Evolutionary conservation across 2,329 filamentous ascomycete species (phyloP).

Genomic region (Basipetospora chlamydospora): DNA sequence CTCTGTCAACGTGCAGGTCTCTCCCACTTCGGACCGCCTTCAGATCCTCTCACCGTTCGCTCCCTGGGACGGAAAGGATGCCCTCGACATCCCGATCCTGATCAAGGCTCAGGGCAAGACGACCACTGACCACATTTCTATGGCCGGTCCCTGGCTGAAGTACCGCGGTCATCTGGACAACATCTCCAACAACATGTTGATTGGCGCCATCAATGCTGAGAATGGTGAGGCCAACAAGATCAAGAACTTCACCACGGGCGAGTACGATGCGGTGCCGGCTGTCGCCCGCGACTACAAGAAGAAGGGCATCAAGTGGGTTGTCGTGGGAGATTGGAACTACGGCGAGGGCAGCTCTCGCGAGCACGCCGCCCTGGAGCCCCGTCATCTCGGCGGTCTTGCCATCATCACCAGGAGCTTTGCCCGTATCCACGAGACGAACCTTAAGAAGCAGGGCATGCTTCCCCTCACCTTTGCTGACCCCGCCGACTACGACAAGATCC

Average conservation of each 20-base stretch:
- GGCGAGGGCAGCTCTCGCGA: constrained; percentile 95
- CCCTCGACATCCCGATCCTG: constrained; percentile 68
- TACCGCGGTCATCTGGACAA: constrained; percentile 98
- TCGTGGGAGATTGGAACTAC: constrained; percentile 99
- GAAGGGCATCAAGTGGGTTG: constrained; percentile 92
- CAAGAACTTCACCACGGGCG: constrained; percentile 73
- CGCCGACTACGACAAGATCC: constrained; percentile 95
- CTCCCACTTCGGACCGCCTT: constrained; percentile 82
- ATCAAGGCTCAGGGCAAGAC: constrained; percentile 97
- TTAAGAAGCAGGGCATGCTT: constrained; percentile 99
- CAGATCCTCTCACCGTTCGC: constrained; percentile 80
- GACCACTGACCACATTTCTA: constrained; percentile 93
- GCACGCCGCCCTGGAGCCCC: constrained; percentile 93
- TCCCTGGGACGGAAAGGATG: constrained; percentile 87
- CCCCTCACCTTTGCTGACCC: constrained; percentile 90
- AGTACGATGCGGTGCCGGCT: constrained; percentile 78
- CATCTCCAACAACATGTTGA: constrained; percentile 99
- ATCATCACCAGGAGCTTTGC: constrained; percentile 94
- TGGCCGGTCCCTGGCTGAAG: constrained; percentile 95
- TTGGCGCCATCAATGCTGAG: constrained; percentile 88
- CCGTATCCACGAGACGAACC: constrained; percentile 99
- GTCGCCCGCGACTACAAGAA: constrained; percentile 98
- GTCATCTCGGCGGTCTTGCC: constrained; percentile 90
- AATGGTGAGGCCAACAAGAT: constrained; percentile 98
- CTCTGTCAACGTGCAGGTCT: constrained; percentile 63